Evolutionary conservation across 768 basidiomycete genomes (phyloP).

Genomic region (Chalciporus pseudorubinellus): DNA sequence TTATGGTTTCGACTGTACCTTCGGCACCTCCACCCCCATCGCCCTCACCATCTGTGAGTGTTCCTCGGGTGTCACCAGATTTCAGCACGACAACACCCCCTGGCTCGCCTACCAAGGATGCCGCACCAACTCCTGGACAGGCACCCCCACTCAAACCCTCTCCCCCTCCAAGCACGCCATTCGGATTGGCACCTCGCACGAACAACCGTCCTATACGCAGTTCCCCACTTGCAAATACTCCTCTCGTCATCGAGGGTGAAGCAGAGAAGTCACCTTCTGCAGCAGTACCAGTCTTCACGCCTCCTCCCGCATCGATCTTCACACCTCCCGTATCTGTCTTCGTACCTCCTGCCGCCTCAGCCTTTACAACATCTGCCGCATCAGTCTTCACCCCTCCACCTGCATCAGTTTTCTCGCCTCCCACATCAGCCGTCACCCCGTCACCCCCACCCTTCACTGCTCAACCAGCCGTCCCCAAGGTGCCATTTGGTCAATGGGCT

Average conservation of each 20-base stretch:
- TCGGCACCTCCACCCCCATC: conserved; percentile 32
- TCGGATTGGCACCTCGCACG: conserved; percentile 52
- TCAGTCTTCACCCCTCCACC: background rate
- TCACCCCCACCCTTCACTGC: conserved; percentile 22
- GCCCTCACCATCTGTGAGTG: conserved; percentile 16
- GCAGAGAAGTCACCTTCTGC: conserved; percentile 9
- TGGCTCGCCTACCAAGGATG: conserved; percentile 53
- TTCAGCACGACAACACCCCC: conserved; percentile 66
- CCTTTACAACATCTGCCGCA: too few species aligned
- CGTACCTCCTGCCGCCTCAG: too few species aligned
- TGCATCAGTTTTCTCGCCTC: background rate
- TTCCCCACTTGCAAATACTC: conserved; percentile 65
- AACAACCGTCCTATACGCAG: conserved; percentile 60
- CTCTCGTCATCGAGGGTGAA: conserved; percentile 46
- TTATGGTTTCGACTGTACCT: conserved; percentile 35
- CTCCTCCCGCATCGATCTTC: background rate
- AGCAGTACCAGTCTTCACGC: background rate
- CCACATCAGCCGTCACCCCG: conserved; percentile 11
- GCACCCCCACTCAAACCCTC: conserved; percentile 15
- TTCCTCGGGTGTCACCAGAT: conserved; percentile 35
- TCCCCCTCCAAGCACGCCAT: conserved; percentile 31
- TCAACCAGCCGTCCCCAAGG: conserved; percentile 41
- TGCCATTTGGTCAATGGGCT: conserved; percentile 35
- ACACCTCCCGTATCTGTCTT: too few species aligned
- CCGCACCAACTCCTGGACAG: conserved; percentile 16